phyloP scores from a whole-genome alignment of 2,329 filamentous ascomycete genomes.

The Phoma herbarum region DNA sequence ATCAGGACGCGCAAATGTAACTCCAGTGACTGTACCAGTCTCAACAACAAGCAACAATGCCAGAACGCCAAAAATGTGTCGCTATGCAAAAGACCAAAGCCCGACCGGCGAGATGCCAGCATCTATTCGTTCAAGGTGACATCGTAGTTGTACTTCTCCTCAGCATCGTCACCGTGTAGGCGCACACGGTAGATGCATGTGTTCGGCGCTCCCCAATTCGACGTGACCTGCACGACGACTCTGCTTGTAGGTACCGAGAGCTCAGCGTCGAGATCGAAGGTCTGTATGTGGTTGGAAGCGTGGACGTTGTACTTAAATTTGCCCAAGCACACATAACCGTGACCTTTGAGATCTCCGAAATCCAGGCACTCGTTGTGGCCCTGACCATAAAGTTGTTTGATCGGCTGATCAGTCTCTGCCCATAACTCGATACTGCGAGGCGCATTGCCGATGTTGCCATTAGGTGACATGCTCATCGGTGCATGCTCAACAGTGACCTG shows the following conservation, averaged over 20 bases:
- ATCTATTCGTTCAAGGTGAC: conserved; percentile 31
- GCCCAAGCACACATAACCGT: conserved; percentile 53
- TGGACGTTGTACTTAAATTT: conserved; percentile 54
- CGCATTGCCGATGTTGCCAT: conserved; percentile 51
- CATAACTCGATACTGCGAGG: conserved; percentile 58
- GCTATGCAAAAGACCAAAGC: background rate
- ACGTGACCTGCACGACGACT: conserved; percentile 52
- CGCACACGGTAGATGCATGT: conserved; percentile 59
- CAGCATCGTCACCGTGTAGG: conserved; percentile 51
- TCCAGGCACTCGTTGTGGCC: conserved; percentile 25
- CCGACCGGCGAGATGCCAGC: background rate
- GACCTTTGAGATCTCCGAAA: conserved; percentile 19
- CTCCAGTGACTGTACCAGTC: conserved; percentile 3
- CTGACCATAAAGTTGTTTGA: conserved; percentile 30
- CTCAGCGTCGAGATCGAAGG: conserved; percentile 48
- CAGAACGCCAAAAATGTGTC: conserved; percentile 1
- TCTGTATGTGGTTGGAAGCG: conserved; percentile 54
- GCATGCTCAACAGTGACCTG: conserved; percentile 59
- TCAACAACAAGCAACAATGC: background rate
- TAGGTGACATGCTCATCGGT: conserved; percentile 48
- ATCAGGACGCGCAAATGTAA: background rate
- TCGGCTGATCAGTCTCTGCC: conserved; percentile 48
- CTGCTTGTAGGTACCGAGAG: conserved; percentile 42
- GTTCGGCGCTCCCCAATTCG: conserved; percentile 56
- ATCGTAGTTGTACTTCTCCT: conserved; percentile 30